Evolutionary conservation across 2,329 filamentous ascomycete species (phyloP), one percentile per base, ranked within the genome.

Genomic region (Alternaria ventricosa): DNA sequence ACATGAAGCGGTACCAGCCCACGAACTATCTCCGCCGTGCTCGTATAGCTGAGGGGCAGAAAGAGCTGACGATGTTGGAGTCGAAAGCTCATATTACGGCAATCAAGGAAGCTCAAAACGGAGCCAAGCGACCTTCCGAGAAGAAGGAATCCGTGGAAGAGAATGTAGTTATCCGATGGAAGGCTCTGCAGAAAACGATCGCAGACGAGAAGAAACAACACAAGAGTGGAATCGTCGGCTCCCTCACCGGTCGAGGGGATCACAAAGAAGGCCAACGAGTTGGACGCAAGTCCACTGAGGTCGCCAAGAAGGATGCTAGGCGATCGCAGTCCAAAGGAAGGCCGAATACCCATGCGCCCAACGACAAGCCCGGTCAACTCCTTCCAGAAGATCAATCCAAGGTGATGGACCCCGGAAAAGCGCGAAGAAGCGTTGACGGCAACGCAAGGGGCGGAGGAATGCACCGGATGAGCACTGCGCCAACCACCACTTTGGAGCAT

Each of bases 11-110:
- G 10, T 83, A 83, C 59, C 84, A 86, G 64, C 87, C 88, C 0
- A 82, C 84, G 1, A 81, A 81, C 22, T 84, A 85, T 59, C 80
- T 90, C 13, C 84, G 88, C 1, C 83, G 84, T 23, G 87, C 87
- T 1, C 84, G 88, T 5, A 89, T 90, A 25, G 76, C 84, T 0
- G 87, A 90, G 71, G 88, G 87, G 1, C 84, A 73, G 23, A 59
- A 71, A 8, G 78, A 80, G 45, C 50, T 77, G 2, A 67, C 63
- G 2, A 63, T 64, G 27, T 64, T 79, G 7, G 70, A 68, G 10
- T 45, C 61, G 18, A 51, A 56, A 33, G 59, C 66, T 15, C 61
- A 64, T 3, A 61, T 61, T 1, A 47, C 60, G 9, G 33, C 56
- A 9, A 65, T 60, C 8, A 58, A 66, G 15, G 60, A 65, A 60